Base-by-base conservation (phyloP, 306 rosid genomes). In the Delonix regia region DNA sequence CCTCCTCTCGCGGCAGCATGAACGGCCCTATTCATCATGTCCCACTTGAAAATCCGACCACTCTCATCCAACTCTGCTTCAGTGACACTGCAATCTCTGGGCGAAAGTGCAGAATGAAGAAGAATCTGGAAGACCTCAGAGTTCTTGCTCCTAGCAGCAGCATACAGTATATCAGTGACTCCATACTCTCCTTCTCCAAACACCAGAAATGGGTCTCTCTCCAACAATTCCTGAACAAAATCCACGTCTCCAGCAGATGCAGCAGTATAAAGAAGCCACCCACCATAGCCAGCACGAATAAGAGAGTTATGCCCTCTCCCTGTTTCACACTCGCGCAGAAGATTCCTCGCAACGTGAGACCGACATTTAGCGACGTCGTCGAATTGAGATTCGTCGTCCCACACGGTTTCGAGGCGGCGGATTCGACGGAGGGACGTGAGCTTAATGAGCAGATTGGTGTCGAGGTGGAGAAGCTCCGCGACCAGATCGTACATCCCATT, bases 141-240 rank as follows among this genome's bases (percentile, higher is more conserved):
- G 60, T 60, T 87, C 68, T 86, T 87, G 78, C 97, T 90, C 77
- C 97, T 89, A 0, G 97, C 97, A 0, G 98, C 98, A 78, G 92
- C 97, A 65, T 88, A 94, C 0, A 94, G 76, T 6, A 92, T 79
- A 24, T 94, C 98, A 25, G 97, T 94, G 66, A 94, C 91, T 2
- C 97, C 98, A 24, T 89, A 94, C 74, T 94, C 98, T 57, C 97
- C 97, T 82, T 92, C 97, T 2, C 98, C 97, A 66, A 92, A 94
- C 51, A 90, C 97, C 14, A 94, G 84, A 39, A 80, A 79, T 44
- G 87, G 92, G 74, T 90, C 87, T 75, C 86, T 89, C 22, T 33
- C 77, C n/a, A 94, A 49, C 82, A 94, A 70, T 9, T 89, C 92
- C 44, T 14, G 45, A 12, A 88, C 93, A 65, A 94, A 94, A 9